Evolutionary conservation across 805 yeast species (phyloP).

Genomic region (Lachancea fermentati): DNA sequence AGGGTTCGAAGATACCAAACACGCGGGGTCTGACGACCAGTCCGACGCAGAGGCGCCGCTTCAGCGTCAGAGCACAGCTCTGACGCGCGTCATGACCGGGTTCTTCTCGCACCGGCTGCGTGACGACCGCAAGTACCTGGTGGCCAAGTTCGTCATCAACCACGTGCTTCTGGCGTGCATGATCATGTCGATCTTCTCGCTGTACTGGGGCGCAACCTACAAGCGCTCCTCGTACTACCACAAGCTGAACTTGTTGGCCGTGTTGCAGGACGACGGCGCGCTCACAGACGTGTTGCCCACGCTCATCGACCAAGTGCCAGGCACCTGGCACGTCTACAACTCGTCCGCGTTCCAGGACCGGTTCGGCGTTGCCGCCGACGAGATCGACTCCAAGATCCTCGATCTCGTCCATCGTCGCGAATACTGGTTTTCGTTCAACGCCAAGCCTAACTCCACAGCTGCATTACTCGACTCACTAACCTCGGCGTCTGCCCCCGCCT

Average conservation of each 20-base stretch:
- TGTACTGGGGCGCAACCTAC: constrained; percentile 37
- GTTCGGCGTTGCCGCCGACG: constrained; percentile 16
- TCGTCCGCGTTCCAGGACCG: constrained; percentile 22
- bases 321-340: constrained; percentile 30
- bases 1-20: neutral
- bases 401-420: constrained; percentile 46
- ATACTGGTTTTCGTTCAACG: constrained; percentile 60
- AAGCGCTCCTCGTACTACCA: constrained; percentile 20
- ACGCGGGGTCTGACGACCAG: neutral
- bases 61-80: neutral
- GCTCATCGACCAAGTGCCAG: constrained; percentile 16
- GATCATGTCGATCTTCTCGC: constrained; percentile 22
- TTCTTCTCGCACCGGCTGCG: constrained; percentile 16
- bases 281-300: constrained; percentile 13
- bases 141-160: constrained; percentile 10
- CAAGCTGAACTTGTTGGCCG: constrained; percentile 29
- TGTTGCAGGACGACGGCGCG: constrained; percentile 30
- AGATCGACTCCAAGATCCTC: constrained; percentile 35
- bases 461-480: constrained; percentile 22
- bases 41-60: neutral
- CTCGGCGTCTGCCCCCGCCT: constrained; percentile 13
- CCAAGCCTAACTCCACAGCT: constrained; percentile 43
- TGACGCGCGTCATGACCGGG: constrained; percentile 13
- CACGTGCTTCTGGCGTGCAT: constrained; percentile 20
- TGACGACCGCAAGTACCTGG: constrained; percentile 11